Evolutionary conservation across 139 green algal genomes (phyloP).

Genomic region (Yamagishiella unicocca): DNA sequence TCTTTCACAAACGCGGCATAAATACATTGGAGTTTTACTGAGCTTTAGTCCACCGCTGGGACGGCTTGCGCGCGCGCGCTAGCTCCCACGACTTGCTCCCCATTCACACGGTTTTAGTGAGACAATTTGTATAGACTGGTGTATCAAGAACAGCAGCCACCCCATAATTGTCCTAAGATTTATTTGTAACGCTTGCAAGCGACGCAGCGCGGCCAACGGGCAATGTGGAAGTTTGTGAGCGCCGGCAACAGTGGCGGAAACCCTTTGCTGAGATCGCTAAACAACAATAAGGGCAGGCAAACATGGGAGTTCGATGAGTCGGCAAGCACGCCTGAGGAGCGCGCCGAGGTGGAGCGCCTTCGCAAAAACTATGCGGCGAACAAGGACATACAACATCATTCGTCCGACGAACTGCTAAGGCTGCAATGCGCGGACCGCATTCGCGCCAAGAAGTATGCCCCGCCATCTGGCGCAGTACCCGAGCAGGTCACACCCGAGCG

Average conservation of each 20-base stretch:
- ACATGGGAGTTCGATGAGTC: slow-evolving; percentile 87
- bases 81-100: too few species aligned
- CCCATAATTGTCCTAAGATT: too few species aligned
- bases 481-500: slow-evolving; percentile 49
- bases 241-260: slow-evolving; percentile 48
- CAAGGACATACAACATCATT: slow-evolving; percentile 81
- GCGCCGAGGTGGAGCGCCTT: slow-evolving; percentile 70
- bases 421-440: slow-evolving; percentile 66
- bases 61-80: too few species aligned
- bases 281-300: slow-evolving; percentile 81
- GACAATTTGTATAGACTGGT: too few species aligned
- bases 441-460: slow-evolving; percentile 32
- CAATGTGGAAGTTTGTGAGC: slow-evolving; percentile 77
- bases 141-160: too few species aligned
- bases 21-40: too few species aligned
- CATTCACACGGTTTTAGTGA: too few species aligned
- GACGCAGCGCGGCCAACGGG: background rate
- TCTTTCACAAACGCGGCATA: too few species aligned
- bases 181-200: background rate
- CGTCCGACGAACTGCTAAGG: slow-evolving; percentile 89
- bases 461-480: slow-evolving; percentile 27
- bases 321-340: slow-evolving; percentile 78
- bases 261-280: slow-evolving; percentile 69
- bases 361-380: slow-evolving; percentile 74
- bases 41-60: too few species aligned